phyloP scores from a whole-genome alignment of 2,329 filamentous ascomycete species.

The Botryotinia globosa region DNA sequence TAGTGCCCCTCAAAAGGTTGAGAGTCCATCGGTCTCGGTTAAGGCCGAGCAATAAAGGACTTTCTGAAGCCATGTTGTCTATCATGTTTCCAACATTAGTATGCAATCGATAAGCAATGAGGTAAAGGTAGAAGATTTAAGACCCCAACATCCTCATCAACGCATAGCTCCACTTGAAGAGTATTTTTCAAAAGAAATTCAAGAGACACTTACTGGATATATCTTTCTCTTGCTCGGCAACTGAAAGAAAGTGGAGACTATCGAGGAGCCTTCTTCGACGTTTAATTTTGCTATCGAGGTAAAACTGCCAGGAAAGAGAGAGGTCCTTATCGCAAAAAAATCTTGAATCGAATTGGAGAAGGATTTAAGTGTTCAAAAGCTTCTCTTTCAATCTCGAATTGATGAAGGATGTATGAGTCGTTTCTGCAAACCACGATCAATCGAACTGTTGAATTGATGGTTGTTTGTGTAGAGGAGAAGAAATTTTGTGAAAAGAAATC shows the following conservation, averaged over 20 bases:
- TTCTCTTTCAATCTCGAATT: not conserved
- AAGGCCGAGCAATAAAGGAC: too few relatives aligned
- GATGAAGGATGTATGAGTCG: not conserved
- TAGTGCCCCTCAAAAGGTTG: too few relatives aligned
- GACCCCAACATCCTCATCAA: too few relatives aligned
- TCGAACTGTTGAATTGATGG: not conserved
- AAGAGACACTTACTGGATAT: not conserved
- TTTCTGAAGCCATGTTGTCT: too few relatives aligned
- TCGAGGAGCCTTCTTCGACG: not conserved
- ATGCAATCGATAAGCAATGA: too few relatives aligned
- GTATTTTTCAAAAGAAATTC: not conserved
- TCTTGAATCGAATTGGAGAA: not conserved
- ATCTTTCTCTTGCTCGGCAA: not conserved
- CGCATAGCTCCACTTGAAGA: too few relatives aligned
- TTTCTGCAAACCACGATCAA: not conserved
- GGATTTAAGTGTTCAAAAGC: not conserved
- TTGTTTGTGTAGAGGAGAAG: not conserved
- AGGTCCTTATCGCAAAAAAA: not conserved
- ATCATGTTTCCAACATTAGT: too few relatives aligned
- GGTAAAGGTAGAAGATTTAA: too few relatives aligned
- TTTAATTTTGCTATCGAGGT: not conserved
- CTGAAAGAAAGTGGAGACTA: not conserved
- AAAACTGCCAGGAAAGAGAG: not conserved
- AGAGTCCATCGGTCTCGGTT: too few relatives aligned
- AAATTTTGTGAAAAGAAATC: not conserved